Evolutionary conservation across 2,329 filamentous ascomycete genomes (phyloP), one percentile per base, ranked within the genome.

Genomic region (Teratosphaeria epicoccoides): DNA sequence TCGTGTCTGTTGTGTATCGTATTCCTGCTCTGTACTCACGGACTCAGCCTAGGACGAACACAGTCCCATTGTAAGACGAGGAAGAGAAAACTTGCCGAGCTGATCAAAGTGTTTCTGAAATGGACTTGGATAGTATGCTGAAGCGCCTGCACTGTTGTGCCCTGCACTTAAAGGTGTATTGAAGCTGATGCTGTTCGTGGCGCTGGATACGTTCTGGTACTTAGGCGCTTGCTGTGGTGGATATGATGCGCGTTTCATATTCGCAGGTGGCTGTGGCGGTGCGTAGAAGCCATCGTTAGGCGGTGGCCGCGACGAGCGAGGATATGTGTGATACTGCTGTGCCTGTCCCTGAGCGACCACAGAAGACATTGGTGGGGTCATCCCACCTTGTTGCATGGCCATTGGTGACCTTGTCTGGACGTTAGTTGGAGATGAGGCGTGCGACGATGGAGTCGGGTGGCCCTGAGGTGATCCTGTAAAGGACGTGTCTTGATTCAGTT

Each of bases 51-150:
- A 81, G 78, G 76, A 82, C 76, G 76, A 75, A 78, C 77, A 82
- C 68, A 80, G 76, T 73, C 79, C 77, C 33, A 40, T 22, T 74
- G 77, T 76, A 65, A 58, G 65, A 71, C 62, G 67, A 67, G 70
- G 72, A 72, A 70, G 75, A 76, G 78, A 70, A 66, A 78, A 77
- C 89, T 87, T 88, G 86, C 91, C 91, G 70, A 97, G 82, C 76
- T 95, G 88, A 71, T 94, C 87, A 71, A 94, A 90, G 70, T 96
- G 91, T 69, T 87, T 93, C 66, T 94, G 88, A 72, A 95, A 96
- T 17, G 87, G 85, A 52, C 88, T 85, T 47, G 87, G 83, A 67
- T 95, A 96, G 71, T 85, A 95, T 49, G 71, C 70, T 17, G 74
- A 71, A 40, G 76, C 59, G 61, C 57, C 62, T 66, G 33, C 65